Evolutionary conservation across 768 basidiomycete genomes (phyloP), one percentile per base, ranked within the genome.

Genomic region (Pleurotus eryngii): DNA sequence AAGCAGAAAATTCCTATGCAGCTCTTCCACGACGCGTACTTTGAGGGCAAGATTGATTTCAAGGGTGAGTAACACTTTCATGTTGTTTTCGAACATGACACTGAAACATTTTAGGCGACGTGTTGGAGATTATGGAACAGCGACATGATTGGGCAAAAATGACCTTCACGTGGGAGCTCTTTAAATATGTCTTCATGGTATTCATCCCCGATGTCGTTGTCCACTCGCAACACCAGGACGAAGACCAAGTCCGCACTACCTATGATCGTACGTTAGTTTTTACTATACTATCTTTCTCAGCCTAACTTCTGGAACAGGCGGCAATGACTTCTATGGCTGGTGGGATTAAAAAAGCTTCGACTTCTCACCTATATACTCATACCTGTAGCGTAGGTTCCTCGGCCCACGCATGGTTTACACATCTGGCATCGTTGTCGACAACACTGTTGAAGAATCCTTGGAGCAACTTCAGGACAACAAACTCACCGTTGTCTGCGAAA

Each of bases 381-480:
- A 3, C 50, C 27, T 18, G 4, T 56, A 45, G 5, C 9, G 4
- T 60, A 89, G 89, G 90, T 96, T 96, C 83, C 81, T 97, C 43
- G 94, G 94, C 8, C 90, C 91, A 4, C 89, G 92, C 59, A 97
- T 97, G 96, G 85, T 99, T 68, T 99, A 98, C 72, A 99, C 97
- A 9, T 95, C 92, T 24, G 97, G 97, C 61, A 79, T 99, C 53
- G 81, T 98, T 56, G 75, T 76, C 22, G 85, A 90, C 68, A 74
- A 89, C 58, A 81, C 82, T 61, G 74, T 77, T 42, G 78, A 87
- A 60, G 89, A 98, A 71, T 86, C 92, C 11, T 81, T 99, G 47
- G 96, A 98, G 70, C 81, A 94, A 63, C 84, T 99, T 8, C 97
- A 99, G 77, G 96, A 98, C 72, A 99, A 98, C 82, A 98, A 99